These are phyloP conservation scores for Metarhizium album DNA, from an alignment of 2,329 filamentous ascomycete species.

Conservation along the genomic window DNA sequence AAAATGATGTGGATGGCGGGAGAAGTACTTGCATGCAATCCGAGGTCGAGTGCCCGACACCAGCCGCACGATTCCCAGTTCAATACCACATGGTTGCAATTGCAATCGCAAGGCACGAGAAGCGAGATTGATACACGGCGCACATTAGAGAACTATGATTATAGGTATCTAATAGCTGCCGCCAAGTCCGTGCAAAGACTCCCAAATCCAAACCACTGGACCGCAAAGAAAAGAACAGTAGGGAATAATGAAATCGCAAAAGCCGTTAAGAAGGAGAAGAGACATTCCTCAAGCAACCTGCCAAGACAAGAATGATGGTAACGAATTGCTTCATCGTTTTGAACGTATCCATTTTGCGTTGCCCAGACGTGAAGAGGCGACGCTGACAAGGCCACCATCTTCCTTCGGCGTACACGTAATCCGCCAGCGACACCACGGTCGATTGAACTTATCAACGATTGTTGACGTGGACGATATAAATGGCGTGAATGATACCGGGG, in stretches of 20 bases:
- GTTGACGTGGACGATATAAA: conserved; percentile 66
- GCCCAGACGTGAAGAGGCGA: no score
- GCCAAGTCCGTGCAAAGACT: background rate
- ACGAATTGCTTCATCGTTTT: background rate
- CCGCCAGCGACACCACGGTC: background rate
- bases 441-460: no score
- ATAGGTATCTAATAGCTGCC: conserved; percentile 4
- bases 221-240: background rate
- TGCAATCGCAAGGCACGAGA: no score
- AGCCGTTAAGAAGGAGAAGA: background rate
- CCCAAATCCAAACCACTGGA: background rate
- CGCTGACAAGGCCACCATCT: no score
- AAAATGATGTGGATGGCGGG: background rate
- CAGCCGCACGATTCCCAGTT: no score
- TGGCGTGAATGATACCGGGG: conserved; percentile 81
- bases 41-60: background rate
- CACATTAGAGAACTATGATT: background rate
- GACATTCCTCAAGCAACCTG: background rate
- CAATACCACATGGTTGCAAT: no score
- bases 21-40: background rate
- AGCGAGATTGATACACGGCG: no score
- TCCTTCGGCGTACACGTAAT: no score
- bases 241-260: background rate
- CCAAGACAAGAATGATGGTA: background rate
- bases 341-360: background rate